Percentiles rank a stretch among this genome's conserved stretches.
Evolutionary conservation across 257 asterid genomes (phyloP).

Genomic region (Capsicum chinense): DNA sequence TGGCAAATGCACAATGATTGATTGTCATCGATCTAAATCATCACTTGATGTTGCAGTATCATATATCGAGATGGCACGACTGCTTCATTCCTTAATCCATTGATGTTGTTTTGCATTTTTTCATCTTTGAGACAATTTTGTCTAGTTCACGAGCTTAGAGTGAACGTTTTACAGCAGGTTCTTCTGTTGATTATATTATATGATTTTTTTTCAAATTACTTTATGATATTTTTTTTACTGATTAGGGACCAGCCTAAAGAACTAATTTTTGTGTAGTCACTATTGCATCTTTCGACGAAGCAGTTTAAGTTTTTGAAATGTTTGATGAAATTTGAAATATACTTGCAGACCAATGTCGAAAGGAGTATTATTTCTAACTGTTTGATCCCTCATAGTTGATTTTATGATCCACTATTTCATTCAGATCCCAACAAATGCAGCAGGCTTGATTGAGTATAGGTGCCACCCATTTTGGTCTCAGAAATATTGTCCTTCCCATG

Average conservation of each 20-base stretch:
- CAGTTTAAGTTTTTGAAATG: conserved; percentile 4
- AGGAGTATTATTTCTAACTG: not conserved
- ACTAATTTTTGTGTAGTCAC: not conserved
- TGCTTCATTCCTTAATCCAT: not conserved
- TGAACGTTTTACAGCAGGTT: not conserved
- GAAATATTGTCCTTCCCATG: conserved; percentile 93
- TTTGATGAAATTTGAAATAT: not conserved
- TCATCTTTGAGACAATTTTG: not conserved
- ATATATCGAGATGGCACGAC: not conserved
- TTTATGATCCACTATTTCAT: conserved; percentile 15
- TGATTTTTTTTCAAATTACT: not conserved
- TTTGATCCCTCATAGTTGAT: not conserved
- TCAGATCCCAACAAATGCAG: conserved; percentile 85
- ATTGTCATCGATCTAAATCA: not conserved
- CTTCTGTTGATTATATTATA: not conserved
- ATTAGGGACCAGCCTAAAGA: not conserved
- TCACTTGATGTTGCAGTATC: not conserved
- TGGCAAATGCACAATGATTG: conserved; percentile 6
- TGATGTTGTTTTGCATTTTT: conserved; percentile 1
- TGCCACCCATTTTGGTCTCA: conserved; percentile 98
- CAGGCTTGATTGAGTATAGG: conserved; percentile 92
- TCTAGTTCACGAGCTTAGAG: not conserved
- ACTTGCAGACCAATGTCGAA: not conserved
- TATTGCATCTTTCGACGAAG: not conserved
- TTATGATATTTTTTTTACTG: not conserved